phyloP scores from a whole-genome alignment of 139 green algal species.

The Monoraphidium neglectum region DNA sequence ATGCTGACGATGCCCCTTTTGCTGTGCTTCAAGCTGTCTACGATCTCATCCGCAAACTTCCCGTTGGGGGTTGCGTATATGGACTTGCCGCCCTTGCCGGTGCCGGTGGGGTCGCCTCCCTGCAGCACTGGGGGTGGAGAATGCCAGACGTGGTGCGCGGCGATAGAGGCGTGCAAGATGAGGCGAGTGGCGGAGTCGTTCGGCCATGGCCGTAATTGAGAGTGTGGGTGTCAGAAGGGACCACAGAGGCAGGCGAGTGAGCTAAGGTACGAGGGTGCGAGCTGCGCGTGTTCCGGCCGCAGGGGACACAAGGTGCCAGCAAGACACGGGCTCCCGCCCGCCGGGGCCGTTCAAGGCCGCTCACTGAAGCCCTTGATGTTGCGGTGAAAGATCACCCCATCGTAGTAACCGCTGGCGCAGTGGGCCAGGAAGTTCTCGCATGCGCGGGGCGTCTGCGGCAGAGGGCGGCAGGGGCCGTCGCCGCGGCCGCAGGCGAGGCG shows the following conservation, averaged over 20 bases:
- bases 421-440: conserved; percentile 96
- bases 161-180: too few species aligned
- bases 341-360: too few species aligned
- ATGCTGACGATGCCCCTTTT: conserved; percentile 93
- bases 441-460: conserved; percentile 54
- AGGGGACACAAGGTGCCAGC: too few species aligned
- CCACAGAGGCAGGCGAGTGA: too few species aligned
- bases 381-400: conserved; percentile 91
- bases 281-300: too few species aligned
- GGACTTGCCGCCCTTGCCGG: conserved; percentile 90
- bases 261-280: too few species aligned
- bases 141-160: too few species aligned
- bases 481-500: neutral
- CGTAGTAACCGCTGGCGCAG: conserved; percentile 90
- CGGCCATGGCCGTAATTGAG: too few species aligned
- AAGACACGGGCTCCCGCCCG: too few species aligned
- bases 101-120: conserved; percentile 90
- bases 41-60: conserved; percentile 96
- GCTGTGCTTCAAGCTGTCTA: conserved; percentile 85
- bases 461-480: neutral
- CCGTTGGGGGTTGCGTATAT: conserved; percentile 87
- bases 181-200: too few species aligned
- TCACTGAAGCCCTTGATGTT: conserved; percentile 91
- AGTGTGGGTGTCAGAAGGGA: too few species aligned
- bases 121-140: conserved; percentile 86